Evolutionary conservation across 768 basidiomycete genomes (phyloP).

Genomic region (Leccinum boreale): DNA sequence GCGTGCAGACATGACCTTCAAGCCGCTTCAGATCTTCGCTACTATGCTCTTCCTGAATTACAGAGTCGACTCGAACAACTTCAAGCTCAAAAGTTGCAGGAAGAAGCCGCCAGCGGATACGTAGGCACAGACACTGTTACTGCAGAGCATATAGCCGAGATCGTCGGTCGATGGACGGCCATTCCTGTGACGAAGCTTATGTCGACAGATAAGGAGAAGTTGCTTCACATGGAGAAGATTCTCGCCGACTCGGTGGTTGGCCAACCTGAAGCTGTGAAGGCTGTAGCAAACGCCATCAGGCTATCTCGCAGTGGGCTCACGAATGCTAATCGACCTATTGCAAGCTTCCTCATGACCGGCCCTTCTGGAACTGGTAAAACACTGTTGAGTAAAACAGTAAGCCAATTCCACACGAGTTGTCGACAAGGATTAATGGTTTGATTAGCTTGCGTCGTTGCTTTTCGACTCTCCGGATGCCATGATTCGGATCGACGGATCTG

Average conservation of each 20-base stretch:
- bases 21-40: slow-evolving; percentile 84
- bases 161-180: slow-evolving; percentile 90
- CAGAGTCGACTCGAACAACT: slow-evolving; percentile 67
- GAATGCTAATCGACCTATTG: slow-evolving; percentile 83
- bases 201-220: slow-evolving; percentile 89
- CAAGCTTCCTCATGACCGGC: slow-evolving; percentile 91
- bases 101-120: slow-evolving; percentile 56
- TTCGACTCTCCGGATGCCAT: slow-evolving; percentile 91
- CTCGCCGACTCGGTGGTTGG: slow-evolving; percentile 79
- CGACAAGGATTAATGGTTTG: slow-evolving; percentile 1
- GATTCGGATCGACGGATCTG: slow-evolving; percentile 90
- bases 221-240: slow-evolving; percentile 82
- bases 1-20: slow-evolving; percentile 58
- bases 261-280: slow-evolving; percentile 86
- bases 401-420: slow-evolving; percentile 21
- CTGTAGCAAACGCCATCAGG: slow-evolving; percentile 92
- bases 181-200: slow-evolving; percentile 86
- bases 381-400: slow-evolving; percentile 81
- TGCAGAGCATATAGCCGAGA: slow-evolving; percentile 89
- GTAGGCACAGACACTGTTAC: slow-evolving; percentile 69
- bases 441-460: slow-evolving; percentile 77
- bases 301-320: slow-evolving; percentile 92
- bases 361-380: slow-evolving; percentile 92
- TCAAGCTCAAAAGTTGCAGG: slow-evolving; percentile 71
- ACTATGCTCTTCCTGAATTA: slow-evolving; percentile 89